phyloP scores from a whole-genome alignment of 768 basidiomycete species.

The Macrolepiota fuliginosa region DNA sequence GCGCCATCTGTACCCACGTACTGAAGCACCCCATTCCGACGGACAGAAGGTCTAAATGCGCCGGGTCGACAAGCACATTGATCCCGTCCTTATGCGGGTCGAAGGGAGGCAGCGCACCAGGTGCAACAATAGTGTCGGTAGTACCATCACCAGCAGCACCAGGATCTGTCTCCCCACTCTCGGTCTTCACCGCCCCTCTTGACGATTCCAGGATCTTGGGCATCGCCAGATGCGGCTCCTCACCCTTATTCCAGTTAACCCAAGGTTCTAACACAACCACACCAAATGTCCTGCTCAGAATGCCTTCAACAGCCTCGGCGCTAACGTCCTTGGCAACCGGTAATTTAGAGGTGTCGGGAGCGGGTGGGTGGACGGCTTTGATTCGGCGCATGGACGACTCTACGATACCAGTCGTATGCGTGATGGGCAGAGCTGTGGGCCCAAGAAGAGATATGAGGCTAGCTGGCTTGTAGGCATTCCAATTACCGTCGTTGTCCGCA shows the following conservation, averaged over 20 bases:
- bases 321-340: slow-evolving; percentile 17
- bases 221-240: slow-evolving; percentile 28
- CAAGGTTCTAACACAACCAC: slow-evolving; percentile 39
- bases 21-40: slow-evolving; percentile 62
- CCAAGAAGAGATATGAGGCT: slow-evolving; percentile 39
- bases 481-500: slow-evolving; percentile 11
- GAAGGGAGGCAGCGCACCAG: slow-evolving; percentile 32
- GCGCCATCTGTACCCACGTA: slow-evolving; percentile 67
- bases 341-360: slow-evolving; percentile 17
- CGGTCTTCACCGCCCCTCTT: slow-evolving; percentile 23
- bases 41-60: slow-evolving; percentile 36
- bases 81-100: slow-evolving; percentile 58
- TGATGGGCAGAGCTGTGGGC: slow-evolving; percentile 52
- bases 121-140: slow-evolving; percentile 29
- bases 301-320: slow-evolving; percentile 34
- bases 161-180: background rate
- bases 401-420: slow-evolving; percentile 63
- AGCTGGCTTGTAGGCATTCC: slow-evolving; percentile 22
- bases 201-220: slow-evolving; percentile 38
- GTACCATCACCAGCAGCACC: slow-evolving; percentile 17
- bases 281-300: slow-evolving; percentile 32
- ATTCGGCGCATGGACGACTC: slow-evolving; percentile 65
- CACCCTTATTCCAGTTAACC: slow-evolving; percentile 40
- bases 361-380: slow-evolving; percentile 27
- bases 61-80: slow-evolving; percentile 51